Evolutionary conservation across 495 filamentous ascomycete species (phyloP), one percentile per base, ranked within the genome.

Genomic region (Penicillium chermesinum): DNA sequence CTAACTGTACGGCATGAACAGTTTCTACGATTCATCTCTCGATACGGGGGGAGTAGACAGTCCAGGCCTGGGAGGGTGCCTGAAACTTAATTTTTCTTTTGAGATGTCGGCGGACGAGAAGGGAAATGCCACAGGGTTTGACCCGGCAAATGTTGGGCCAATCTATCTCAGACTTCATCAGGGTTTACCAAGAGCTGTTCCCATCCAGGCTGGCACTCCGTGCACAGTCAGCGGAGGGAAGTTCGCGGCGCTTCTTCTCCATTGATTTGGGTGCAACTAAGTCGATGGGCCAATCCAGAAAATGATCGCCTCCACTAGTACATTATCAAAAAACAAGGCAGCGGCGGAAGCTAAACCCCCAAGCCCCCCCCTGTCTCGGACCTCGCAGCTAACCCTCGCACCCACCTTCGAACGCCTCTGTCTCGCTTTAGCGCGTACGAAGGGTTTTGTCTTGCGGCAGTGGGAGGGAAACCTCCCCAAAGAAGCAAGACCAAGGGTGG

Each of bases 301-400:
- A n/a, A 15, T 4, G 39, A 42, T 42, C 39, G 39, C n/a, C 9
- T 19, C 15, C 38, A 33, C 30, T 49, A 49, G 45, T 27, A 41
- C 37, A 39, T 18, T 47, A 15, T 7, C 34, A 27, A 46, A 56
- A 57, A 60, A 57, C 50, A 60, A 50, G 57, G 57, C 57, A 60
- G 44, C 41, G 42, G 14, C 41, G 48, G 27, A 57, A 44, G 32
- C 52, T 52, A 55, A 50, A 8, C 27, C 15, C 22, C 36, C 19
- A 30, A 49, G 51, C 43, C 36, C 45, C 48, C 48, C 45, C 48
- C 48, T 58, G 50, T 54, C 57, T 54, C 50, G 54, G 42, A 41
- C 42, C 39, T 59, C 45, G 41, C 49, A 34, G 16, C 35, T 27
- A 30, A n/a, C 30, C 49, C 46, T 44, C 50, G 41, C 36, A 17